Evolutionary conservation across 2,329 filamentous ascomycete genomes (phyloP).

Genomic region (Dothistroma septosporum): DNA sequence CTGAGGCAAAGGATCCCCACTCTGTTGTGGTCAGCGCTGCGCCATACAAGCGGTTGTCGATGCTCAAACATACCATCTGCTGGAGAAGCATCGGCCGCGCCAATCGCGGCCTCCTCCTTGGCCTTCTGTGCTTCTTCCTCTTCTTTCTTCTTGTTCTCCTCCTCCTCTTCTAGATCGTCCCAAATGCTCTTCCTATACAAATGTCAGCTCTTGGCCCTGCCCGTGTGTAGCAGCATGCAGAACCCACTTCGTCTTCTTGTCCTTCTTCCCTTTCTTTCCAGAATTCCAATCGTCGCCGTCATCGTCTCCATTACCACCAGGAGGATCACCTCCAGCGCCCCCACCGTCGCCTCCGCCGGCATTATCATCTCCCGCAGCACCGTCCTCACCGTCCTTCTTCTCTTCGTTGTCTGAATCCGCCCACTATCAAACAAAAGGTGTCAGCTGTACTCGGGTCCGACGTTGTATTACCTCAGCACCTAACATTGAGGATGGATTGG

Average conservation of each 20-base stretch:
- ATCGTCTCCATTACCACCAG: constrained; percentile 31
- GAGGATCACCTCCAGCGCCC: constrained; percentile 27
- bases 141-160: constrained; percentile 36
- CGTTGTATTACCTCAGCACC: too few species aligned
- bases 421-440: constrained; percentile 25
- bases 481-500: too few species aligned
- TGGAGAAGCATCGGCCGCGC: constrained; percentile 27
- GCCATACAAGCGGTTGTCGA: neutral
- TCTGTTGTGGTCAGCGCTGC: constrained; percentile 18
- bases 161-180: constrained; percentile 36
- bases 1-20: constrained; percentile 38
- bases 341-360: constrained; percentile 32
- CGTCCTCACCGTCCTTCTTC: constrained; percentile 38
- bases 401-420: constrained; percentile 46
- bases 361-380: constrained; percentile 30
- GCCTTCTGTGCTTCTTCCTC: constrained; percentile 37
- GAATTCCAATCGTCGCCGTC: constrained; percentile 36
- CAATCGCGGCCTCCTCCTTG: constrained; percentile 32
- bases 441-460: too few species aligned
- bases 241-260: constrained; percentile 40
- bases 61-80: constrained; percentile 21
- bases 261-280: constrained; percentile 34
- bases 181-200: constrained; percentile 28
- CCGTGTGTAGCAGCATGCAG: neutral
- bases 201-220: neutral